Evolutionary conservation across 1,139 yeast species (phyloP).

Genomic region (Lodderomyces orthopsilosis): DNA sequence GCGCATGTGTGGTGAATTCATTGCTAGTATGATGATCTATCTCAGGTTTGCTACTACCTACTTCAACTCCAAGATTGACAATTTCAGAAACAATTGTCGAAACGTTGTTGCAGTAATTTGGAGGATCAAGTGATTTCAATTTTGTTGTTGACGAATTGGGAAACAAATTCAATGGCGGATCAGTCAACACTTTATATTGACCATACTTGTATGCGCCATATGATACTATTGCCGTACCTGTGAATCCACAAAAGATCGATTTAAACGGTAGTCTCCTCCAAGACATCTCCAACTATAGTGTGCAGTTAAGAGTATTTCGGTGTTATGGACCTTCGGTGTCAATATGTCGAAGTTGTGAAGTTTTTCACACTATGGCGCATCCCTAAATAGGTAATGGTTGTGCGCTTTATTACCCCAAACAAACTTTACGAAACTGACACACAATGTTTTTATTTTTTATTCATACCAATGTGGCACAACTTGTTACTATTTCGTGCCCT

Average conservation of each 20-base stretch:
- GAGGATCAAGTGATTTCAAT: conserved; percentile 28
- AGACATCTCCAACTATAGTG: not conserved
- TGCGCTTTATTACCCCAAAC: not conserved
- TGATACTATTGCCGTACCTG: not conserved
- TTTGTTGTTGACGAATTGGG: conserved; percentile 27
- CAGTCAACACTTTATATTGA: not conserved
- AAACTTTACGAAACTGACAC: too few species aligned
- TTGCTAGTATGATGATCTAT: conserved; percentile 37
- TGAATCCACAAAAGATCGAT: not conserved
- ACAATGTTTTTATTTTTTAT: too few species aligned
- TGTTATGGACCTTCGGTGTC: too few species aligned
- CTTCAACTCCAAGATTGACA: conserved; percentile 15
- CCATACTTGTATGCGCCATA: conserved; percentile 15
- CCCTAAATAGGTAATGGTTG: not conserved
- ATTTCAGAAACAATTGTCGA: conserved; percentile 44
- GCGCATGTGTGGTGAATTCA: conserved; percentile 43
- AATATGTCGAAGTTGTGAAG: too few species aligned
- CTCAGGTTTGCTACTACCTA: conserved; percentile 27
- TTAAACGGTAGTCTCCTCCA: conserved; percentile 3
- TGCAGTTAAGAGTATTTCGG: not conserved
- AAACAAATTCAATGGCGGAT: conserved; percentile 20
- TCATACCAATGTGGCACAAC: too few species aligned
- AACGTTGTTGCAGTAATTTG: conserved; percentile 44
- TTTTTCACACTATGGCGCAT: not conserved
- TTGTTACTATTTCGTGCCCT: too few species aligned